Base-by-base conservation (phyloP, 2,329 filamentous ascomycete species). In the Aspergillus texensis region DNA sequence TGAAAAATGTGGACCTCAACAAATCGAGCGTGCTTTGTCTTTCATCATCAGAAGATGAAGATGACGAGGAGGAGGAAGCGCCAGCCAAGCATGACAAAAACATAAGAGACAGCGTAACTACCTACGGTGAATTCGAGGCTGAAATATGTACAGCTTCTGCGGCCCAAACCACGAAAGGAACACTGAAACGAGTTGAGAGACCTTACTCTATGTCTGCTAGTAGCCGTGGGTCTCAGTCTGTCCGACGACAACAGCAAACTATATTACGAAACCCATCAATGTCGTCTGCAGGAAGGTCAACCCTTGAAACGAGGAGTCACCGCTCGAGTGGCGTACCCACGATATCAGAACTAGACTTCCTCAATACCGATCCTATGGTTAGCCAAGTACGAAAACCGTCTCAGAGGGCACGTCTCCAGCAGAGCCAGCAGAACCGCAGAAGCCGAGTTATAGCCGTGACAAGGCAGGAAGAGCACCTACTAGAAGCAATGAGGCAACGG, bases 361-460 rank as follows among this genome's bases (percentile, higher is more conserved):
- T 69, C 24, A 66, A 66, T 34, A 57, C 48, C 45, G 71, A 72
- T 26, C 67, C 70, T 12, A 70, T 72, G 53, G 68, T 70, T 60
- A 70, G 62, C 28, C 70, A 72, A 52, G 68, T 58, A n/a, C 62
- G 60, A 36, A 39, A 45, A 62, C 11, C 70, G 8, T 63, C 74
- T 2, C 71, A 69, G 34, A 72, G 71, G 53, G 71, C n/a, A 26
- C 52, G 34, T 24, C 36, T 39, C 21, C 52, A 55, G 30, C 52
- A 55, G 30, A 55, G 4, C 32, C 52, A 77, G 61, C 67, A 69
- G 19, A 76, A 79, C 63, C 72, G 79, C 57, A 75, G 80, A 64
- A 82, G 81, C 63, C 78, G 80, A 48, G 72, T 84, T 24, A 84
- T 86, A 74, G 80, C 82, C 16, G 83, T 86, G 30, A 86, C 84